Base-by-base conservation (phyloP, 2,329 filamentous ascomycete genomes). In the Colletotrichum salicis region DNA sequence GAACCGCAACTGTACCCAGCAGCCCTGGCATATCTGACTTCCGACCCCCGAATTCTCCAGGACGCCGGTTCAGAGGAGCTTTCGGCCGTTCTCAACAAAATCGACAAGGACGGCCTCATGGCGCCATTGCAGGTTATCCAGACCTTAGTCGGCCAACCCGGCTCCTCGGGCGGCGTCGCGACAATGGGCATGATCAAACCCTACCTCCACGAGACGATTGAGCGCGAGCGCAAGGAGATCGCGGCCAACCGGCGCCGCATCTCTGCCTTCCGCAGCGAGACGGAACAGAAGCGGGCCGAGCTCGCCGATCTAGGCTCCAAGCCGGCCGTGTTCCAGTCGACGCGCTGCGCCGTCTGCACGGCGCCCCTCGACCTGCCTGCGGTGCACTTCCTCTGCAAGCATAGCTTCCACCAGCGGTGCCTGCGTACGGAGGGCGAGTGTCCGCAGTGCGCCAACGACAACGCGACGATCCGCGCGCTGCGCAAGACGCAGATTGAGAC, bases 121-220 rank as follows among this genome's bases (percentile, higher is more conserved):
- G 96, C 96, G 0, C 96, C 96, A 0, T 85, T 99, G 4, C 96
- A 99, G 80, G 96, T 99, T 37, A 96, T 99, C 19, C 96, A 99
- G 81, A 96, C 95, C 0, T 88, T 99, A 0, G 85, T 98, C 3
- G 85, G 86, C n/a, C 85, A 88, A 58, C 86, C 79, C 69, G 83
- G 72, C 0, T 78, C 80, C 7, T 80, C 70, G 19, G 67, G 65
- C 64, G 89, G 91, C 6, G 94, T 98, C 3, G 96, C 97, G 1
- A 98, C 95, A 0, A 98, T 99, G 94, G 96, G 96, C 62, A 95
- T 98, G 88, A 92, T 99, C 73, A 98, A 98, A 82, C 91, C 92
- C 6, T 99, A 99, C 81, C 90, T 99, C 2, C 90, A 93, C 74
- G 91, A 93, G 61, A 97, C 95, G 10, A 97, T 99, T 74, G 92